These are phyloP conservation scores for Hanseniaspora uvarum DNA, from an alignment of 1,139 yeast species.

Conservation along the genomic window DNA sequence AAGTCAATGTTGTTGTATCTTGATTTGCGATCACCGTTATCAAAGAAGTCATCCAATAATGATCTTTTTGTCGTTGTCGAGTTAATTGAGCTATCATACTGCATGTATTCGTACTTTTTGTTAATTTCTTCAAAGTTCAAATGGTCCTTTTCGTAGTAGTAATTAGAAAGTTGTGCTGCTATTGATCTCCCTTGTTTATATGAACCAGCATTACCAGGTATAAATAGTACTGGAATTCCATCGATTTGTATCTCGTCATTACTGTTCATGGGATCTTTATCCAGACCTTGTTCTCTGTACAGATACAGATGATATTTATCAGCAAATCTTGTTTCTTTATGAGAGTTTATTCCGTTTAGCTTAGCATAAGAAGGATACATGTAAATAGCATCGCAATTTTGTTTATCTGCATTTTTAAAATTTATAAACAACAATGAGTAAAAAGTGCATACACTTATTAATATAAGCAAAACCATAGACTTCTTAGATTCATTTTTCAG, in stretches of 20 bases:
- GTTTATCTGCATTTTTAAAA: slow-evolving; percentile 37
- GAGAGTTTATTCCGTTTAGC: slow-evolving; percentile 55
- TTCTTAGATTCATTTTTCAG: background rate
- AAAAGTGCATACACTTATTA: slow-evolving; percentile 19
- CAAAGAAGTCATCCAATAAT: slow-evolving; percentile 21
- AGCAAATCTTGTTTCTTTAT: slow-evolving; percentile 60
- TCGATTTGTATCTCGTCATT: slow-evolving; percentile 37
- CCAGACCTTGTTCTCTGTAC: slow-evolving; percentile 69
- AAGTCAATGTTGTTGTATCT: slow-evolving; percentile 50
- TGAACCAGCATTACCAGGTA: slow-evolving; percentile 97
- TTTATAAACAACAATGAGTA: slow-evolving; percentile 17
- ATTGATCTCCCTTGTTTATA: slow-evolving; percentile 80
- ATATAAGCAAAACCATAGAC: slow-evolving; percentile 15
- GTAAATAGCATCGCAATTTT: slow-evolving; percentile 47
- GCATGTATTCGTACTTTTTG: slow-evolving; percentile 25
- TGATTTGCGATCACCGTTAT: background rate
- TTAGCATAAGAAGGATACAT: slow-evolving; percentile 74
- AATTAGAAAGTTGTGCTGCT: slow-evolving; percentile 64
- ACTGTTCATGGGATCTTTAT: slow-evolving; percentile 38
- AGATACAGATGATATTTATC: slow-evolving; percentile 69
- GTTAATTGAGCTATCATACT: background rate
- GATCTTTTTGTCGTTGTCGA: background rate
- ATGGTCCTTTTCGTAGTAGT: slow-evolving; percentile 33
- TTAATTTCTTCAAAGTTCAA: slow-evolving; percentile 26
- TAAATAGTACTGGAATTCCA: slow-evolving; percentile 82